A percentile compares a stretch with the other conserved stretches of the same genome.
Conservation (phyloP, 768 basidiomycete genomes). For the Fibroporia radiculosa region DNA sequence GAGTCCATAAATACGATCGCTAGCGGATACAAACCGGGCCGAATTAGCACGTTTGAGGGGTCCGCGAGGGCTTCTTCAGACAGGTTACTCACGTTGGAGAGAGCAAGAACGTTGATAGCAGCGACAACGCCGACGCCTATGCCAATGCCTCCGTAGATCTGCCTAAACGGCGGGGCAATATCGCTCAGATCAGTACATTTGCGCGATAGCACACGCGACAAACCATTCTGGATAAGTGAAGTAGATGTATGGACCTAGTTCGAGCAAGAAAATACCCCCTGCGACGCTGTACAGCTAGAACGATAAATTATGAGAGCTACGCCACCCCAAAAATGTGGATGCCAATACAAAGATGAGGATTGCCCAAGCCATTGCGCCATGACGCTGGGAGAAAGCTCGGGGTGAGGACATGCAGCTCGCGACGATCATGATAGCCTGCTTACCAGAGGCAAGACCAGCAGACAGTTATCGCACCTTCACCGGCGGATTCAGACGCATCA, state of each 20-base stretch:
- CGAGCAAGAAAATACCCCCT: conserved; percentile 57
- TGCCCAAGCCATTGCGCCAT: conserved; percentile 67
- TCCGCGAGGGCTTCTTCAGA: conserved; percentile 8
- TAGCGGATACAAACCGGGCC: conserved; percentile 20
- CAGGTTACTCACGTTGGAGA: conserved; percentile 49
- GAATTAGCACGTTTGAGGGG: conserved; percentile 3
- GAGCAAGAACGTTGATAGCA: conserved; percentile 46
- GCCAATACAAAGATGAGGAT: conserved; percentile 46
- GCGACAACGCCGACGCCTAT: conserved; percentile 44
- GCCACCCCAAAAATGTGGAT: background rate
- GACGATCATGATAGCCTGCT: conserved; percentile 17
- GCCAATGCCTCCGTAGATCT: conserved; percentile 63
- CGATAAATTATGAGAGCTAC: conserved; percentile 2
- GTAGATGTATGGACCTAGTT: conserved; percentile 54
- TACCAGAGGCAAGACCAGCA: conserved; percentile 67
- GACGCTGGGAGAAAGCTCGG: conserved; percentile 35
- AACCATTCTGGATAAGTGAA: conserved; percentile 65
- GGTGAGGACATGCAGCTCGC: background rate
- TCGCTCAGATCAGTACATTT: background rate
- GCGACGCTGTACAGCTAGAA: conserved; percentile 55
- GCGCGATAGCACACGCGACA: conserved; percentile 6
- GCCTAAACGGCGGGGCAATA: conserved; percentile 30
- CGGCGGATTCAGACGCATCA: background rate
- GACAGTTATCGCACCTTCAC: conserved; percentile 72
- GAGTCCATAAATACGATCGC: conserved; percentile 65